A percentile compares a stretch with the other conserved stretches of the same genome.
phyloP scores from a whole-genome alignment of 2,329 filamentous ascomycete species.

The Dryadomyces quercivorus region DNA sequence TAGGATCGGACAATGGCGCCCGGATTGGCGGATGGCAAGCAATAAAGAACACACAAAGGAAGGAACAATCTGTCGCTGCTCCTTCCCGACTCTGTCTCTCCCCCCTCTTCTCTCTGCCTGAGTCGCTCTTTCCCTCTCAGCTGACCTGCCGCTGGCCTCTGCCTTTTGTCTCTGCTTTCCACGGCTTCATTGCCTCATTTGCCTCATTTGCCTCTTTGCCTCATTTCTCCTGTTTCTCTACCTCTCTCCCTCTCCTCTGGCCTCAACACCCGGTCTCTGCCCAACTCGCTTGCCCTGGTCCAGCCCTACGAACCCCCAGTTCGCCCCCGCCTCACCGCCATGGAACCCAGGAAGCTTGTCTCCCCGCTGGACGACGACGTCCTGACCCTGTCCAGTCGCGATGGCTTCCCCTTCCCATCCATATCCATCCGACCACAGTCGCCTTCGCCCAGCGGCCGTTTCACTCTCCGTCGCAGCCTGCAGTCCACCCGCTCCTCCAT shows the following conservation, averaged over 20 bases:
- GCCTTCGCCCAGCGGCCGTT: constrained; percentile 10
- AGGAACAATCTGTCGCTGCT: background rate
- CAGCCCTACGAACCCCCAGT: background rate
- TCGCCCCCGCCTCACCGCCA: constrained; percentile 5
- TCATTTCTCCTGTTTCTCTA: background rate
- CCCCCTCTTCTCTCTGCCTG: background rate
- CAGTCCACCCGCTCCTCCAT: constrained; percentile 5
- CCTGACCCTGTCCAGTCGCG: constrained; percentile 1
- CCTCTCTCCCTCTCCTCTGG: background rate
- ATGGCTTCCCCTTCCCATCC: background rate
- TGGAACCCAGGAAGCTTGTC: constrained; percentile 13
- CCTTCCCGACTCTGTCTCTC: background rate
- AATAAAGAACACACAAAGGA: constrained; percentile 4
- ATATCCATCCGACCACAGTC: constrained; percentile 8
- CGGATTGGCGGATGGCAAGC: constrained; percentile 3
- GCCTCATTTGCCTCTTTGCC: background rate
- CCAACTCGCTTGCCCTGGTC: background rate
- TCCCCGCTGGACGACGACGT: constrained; percentile 12
- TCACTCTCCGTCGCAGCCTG: constrained; percentile 9
- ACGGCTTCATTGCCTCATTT: background rate
- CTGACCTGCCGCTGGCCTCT: background rate
- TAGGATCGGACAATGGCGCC: background rate
- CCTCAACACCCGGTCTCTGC: background rate
- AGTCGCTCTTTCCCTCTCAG: background rate
- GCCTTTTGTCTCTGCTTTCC: background rate